Conservation (phyloP, 768 basidiomycete genomes). For the Tulasnella sp. region DNA sequence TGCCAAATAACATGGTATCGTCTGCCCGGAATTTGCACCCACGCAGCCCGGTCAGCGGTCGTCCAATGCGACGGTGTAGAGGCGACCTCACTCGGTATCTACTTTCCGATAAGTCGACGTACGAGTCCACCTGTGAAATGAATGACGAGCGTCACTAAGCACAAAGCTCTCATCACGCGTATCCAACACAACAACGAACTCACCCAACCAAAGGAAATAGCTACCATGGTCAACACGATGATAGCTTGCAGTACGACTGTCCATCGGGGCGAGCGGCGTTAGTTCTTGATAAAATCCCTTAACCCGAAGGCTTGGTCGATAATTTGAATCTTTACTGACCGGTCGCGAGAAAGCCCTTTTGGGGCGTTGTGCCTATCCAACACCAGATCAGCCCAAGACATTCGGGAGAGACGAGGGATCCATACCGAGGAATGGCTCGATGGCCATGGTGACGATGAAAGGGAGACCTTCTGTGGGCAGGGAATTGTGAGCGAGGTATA, state of each 20-base stretch:
- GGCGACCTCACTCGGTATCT: slow-evolving; percentile 24
- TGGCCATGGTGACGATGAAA: slow-evolving; percentile 10
- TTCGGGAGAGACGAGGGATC: too few relatives aligned
- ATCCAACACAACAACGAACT: not conserved
- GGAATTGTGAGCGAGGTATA: not conserved
- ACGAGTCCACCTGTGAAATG: not conserved
- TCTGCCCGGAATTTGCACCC: too few relatives aligned
- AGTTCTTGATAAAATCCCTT: not conserved
- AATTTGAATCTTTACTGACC: slow-evolving; percentile 40
- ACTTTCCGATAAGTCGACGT: slow-evolving; percentile 4
- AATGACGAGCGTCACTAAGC: not conserved
- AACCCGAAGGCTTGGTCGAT: not conserved
- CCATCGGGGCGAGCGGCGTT: slow-evolving; percentile 30
- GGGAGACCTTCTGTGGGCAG: not conserved
- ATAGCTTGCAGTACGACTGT: slow-evolving; percentile 37
- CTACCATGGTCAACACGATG: slow-evolving; percentile 63
- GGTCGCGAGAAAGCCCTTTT: slow-evolving; percentile 44
- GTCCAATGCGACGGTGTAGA: slow-evolving; percentile 19
- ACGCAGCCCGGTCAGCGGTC: too few relatives aligned
- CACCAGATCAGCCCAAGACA: too few relatives aligned
- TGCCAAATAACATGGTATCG: slow-evolving; percentile 72
- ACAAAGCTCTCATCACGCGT: too few relatives aligned
- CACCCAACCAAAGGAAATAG: slow-evolving; percentile 50
- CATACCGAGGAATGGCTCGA: slow-evolving; percentile 14
- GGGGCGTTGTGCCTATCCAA: slow-evolving; percentile 14